These are phyloP conservation scores for Hortiboletus campestris DNA, from an alignment of 768 basidiomycete genomes.

Conservation along the genomic window DNA sequence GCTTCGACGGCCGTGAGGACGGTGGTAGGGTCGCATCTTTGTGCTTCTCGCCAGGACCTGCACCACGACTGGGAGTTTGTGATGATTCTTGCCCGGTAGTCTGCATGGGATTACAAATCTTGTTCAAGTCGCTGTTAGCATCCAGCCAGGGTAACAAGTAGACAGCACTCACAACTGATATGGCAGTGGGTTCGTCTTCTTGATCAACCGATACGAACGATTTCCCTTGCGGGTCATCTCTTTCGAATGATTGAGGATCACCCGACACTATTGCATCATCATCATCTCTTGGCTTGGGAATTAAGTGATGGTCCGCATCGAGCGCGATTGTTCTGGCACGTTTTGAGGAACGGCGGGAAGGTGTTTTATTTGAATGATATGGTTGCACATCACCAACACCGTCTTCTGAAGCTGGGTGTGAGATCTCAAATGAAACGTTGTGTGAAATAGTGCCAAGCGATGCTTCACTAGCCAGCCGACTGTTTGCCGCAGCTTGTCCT, in stretches of 20 bases:
- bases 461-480: background rate
- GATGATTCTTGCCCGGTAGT: background rate
- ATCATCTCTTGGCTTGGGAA: background rate
- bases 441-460: background rate
- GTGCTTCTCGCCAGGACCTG: conserved; percentile 13
- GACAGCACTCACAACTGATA: conserved; percentile 4
- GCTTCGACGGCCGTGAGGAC: conserved; percentile 22
- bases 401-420: background rate
- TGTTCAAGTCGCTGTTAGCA: background rate
- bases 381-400: background rate
- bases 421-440: background rate
- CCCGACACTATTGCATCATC: background rate
- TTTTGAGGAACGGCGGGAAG: background rate
- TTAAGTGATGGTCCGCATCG: background rate
- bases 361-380: background rate
- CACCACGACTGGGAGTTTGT: background rate
- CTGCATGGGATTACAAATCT: background rate
- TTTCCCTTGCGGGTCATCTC: background rate
- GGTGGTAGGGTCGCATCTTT: conserved; percentile 1
- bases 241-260: background rate
- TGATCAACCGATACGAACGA: background rate
- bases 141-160: background rate
- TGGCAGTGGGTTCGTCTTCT: background rate
- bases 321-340: background rate
- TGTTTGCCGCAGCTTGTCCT: background rate